phyloP scores from a whole-genome alignment of 768 basidiomycete species.

The Gyrodon lividus region DNA sequence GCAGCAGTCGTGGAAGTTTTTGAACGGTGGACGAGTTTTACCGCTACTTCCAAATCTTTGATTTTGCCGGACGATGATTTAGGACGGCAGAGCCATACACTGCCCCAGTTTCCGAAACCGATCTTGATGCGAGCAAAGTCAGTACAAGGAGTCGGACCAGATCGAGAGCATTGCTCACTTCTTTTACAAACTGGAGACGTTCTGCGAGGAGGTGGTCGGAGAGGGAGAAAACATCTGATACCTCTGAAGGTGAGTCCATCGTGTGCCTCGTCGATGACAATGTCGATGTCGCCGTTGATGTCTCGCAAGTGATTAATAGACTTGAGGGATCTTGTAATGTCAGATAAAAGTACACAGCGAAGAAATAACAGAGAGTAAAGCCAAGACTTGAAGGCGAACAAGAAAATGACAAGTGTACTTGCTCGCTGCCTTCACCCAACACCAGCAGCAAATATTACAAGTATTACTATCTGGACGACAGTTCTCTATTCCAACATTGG shows the following conservation, averaged over 20 bases:
- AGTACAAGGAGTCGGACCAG: neutral
- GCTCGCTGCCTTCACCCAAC: conserved; percentile 8
- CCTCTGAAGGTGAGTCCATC: conserved; percentile 26
- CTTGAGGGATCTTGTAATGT: neutral
- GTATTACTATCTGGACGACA: neutral
- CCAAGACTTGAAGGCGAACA: conserved; percentile 1
- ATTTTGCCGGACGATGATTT: conserved; percentile 47
- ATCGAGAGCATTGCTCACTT: conserved; percentile 42
- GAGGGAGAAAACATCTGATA: conserved; percentile 67
- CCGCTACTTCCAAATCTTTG: conserved; percentile 64
- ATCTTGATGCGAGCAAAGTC: conserved; percentile 46
- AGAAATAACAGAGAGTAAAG: neutral
- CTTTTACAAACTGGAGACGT: conserved; percentile 71
- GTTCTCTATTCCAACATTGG: conserved; percentile 23
- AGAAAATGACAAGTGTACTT: conserved; percentile 1
- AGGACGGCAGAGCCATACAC: conserved; percentile 77
- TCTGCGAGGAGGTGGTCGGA: conserved; percentile 72
- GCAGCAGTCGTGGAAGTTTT: conserved; percentile 85
- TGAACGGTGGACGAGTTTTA: conserved; percentile 88
- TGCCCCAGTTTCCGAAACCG: conserved; percentile 92
- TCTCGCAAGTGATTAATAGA: neutral
- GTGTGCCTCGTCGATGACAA: neutral
- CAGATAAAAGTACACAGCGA: conserved; percentile 27
- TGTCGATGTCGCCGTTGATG: neutral
- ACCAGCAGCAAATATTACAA: neutral